Evolutionary conservation across 2,329 filamentous ascomycete genomes (phyloP).

Genomic region (Pseudogymnoascus sp.): DNA sequence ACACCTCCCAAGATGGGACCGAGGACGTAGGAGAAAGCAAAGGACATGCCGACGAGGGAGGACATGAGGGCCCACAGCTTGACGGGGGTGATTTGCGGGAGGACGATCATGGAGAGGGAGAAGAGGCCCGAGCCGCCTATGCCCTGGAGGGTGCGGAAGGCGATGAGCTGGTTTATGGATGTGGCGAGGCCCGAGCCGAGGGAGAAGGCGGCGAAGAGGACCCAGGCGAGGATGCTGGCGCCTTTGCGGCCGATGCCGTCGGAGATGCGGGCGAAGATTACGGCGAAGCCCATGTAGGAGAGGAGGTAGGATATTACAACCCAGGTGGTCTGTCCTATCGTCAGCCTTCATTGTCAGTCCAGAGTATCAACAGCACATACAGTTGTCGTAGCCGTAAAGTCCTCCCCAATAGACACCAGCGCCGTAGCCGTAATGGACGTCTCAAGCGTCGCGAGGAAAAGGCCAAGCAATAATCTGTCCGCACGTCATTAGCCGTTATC

Average conservation of each 20-base stretch:
- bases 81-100: slow-evolving; percentile 41
- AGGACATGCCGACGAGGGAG: slow-evolving; percentile 38
- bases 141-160: slow-evolving; percentile 20
- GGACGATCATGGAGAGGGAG: slow-evolving; percentile 17
- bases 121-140: slow-evolving; percentile 29
- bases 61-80: slow-evolving; percentile 36
- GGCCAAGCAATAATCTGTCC: slow-evolving; percentile 39
- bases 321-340: background rate
- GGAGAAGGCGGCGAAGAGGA: slow-evolving; percentile 49
- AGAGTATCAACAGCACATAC: background rate
- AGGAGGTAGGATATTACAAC: background rate
- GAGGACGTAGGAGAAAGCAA: slow-evolving; percentile 17
- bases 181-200: slow-evolving; percentile 43
- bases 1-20: slow-evolving; percentile 22
- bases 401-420: slow-evolving; percentile 44
- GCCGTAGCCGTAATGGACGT: slow-evolving; percentile 53
- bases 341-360: background rate
- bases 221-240: slow-evolving; percentile 42
- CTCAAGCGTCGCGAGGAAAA: slow-evolving; percentile 54
- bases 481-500: background rate
- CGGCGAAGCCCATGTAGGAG: slow-evolving; percentile 35
- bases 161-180: slow-evolving; percentile 33
- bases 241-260: slow-evolving; percentile 47
- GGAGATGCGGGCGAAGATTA: slow-evolving; percentile 45
- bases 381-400: slow-evolving; percentile 31